Evolutionary conservation across 352 stramenopile species (phyloP).

Genomic region (Pythium aquatile): DNA sequence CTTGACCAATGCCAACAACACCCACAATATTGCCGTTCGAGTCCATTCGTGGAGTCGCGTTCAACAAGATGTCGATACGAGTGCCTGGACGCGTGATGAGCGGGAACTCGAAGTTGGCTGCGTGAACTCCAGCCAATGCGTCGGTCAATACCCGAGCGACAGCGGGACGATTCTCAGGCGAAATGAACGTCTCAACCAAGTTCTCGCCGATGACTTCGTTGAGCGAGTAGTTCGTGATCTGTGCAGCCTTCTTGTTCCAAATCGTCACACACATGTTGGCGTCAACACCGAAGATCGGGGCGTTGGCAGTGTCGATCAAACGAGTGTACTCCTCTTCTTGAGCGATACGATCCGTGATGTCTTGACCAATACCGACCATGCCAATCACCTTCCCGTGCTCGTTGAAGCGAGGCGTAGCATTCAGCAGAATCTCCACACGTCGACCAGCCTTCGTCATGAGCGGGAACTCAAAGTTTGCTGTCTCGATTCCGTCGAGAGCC

Average conservation of each 20-base stretch:
- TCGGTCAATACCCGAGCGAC: conserved; percentile 66
- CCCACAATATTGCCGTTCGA: not conserved
- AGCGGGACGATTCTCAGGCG: conserved; percentile 49
- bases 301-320: conserved; percentile 58
- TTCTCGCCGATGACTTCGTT: conserved; percentile 79
- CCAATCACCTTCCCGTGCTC: conserved; percentile 52
- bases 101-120: conserved; percentile 86
- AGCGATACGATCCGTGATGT: conserved; percentile 46
- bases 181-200: conserved; percentile 80
- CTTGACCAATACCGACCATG: conserved; percentile 54
- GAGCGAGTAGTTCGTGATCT: conserved; percentile 86
- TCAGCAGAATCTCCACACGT: conserved; percentile 64
- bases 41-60: conserved; percentile 1
- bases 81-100: conserved; percentile 50
- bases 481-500: conserved; percentile 38
- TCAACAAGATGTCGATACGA: conserved; percentile 2
- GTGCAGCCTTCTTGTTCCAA: conserved; percentile 83
- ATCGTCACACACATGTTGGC: conserved; percentile 71
- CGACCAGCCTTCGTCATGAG: conserved; percentile 63
- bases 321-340: conserved; percentile 49
- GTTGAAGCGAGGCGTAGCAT: conserved; percentile 51
- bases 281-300: conserved; percentile 58
- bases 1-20: conserved; percentile 35
- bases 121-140: conserved; percentile 61
- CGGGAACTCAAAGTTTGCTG: conserved; percentile 65